Base-by-base conservation (phyloP, 352 stramenopile species). In the Globisporangium radiosum region DNA sequence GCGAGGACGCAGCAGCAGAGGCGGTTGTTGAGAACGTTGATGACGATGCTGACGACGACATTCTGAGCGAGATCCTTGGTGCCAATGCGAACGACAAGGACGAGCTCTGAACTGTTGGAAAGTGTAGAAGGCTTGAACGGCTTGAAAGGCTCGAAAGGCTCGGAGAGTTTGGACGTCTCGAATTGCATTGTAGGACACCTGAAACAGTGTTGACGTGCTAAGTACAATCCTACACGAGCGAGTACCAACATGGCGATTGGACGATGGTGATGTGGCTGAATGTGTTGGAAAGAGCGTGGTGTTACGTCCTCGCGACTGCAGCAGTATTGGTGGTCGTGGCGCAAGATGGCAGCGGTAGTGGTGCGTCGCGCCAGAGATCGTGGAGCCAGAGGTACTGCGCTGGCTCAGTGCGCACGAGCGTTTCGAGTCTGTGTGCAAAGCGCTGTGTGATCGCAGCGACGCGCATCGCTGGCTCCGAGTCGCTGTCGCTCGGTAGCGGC, bases 1-100 rank as follows among this genome's bases (percentile, higher is more conserved):
- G 87, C 47, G 66, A 96, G 64, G 87, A 96, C 54, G 82, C 79
- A 42, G 70, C 88, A 63, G 57, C 82, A 11, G 37, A 37, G 9
- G 82, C 92, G 39, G 65, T 78, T 49, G 70, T 91, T 15, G 86
- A 88, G 52, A 82, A 92, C 52, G 84, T 91, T 3, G 82, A 92
- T 38, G 83, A 94, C 54, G 84, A 92, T 42, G 83, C 92, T 51
- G 84, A 91, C 57, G 83, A 91, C 54, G 85, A 93, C 56, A 94
- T 97, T 56, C 66, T 97, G 64, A 89, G 74, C 62, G 88, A 97
- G 59, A 93, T 93, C 19, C 64, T 95, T 8, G 77, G 76, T 38
- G 67, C 57, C 15, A 33, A 33, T 33, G 54, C 63, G 9, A 71
- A 59, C 14, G 67, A 76, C 60, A 95, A 90, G 68, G 85, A 95